Base-by-base conservation (phyloP, 306 rosid genomes). In the Prunus fruticosa region DNA sequence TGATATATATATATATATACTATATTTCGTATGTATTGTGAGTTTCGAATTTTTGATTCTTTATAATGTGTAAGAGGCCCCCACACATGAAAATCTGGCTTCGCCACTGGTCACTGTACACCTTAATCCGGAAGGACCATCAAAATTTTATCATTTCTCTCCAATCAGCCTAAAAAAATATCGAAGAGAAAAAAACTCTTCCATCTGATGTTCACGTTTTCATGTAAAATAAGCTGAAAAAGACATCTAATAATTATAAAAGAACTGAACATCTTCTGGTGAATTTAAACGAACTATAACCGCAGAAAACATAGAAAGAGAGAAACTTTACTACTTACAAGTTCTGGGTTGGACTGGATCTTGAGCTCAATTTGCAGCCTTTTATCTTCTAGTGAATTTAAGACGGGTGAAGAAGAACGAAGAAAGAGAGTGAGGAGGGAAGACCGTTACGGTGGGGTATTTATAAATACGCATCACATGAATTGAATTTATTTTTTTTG, bases 381-480 rank as follows among this genome's bases (percentile, higher is more conserved):
- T 60, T 23, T 6, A n/a, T 38, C 19, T 30, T 22, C 5, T 52
- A 61, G 72, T 60, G 74, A 71, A 45, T 57, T 65, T 47, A 13
- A 56, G 78, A 79, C 75, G 23, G 49, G 49, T 41, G 72, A 10
- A 34, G 43, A 20, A 47, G 69, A 3, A 18, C 2, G 15, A 64
- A 38, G 69, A 66, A 16, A 58, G 72, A 32, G 71, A 2, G 76
- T 5, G 76, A 45, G 49, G 74, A 69, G 61, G 66, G 76, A 62
- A 43, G 38, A 76, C n/a, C 1, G 46, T 60, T 8, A 34, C 6
- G 2, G 72, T 38, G 28, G 30, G 76, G 67, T 69, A 52, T 75
- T 74, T 80, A 80, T 74, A 80, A 32, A 74, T 74, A 68, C 16
- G 75, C 75, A 15, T 67, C 56, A 14, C 6, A 45, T 25, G 68